Conservation (phyloP, 2,329 filamentous ascomycete species). For the Fusarium gaditjirri region DNA sequence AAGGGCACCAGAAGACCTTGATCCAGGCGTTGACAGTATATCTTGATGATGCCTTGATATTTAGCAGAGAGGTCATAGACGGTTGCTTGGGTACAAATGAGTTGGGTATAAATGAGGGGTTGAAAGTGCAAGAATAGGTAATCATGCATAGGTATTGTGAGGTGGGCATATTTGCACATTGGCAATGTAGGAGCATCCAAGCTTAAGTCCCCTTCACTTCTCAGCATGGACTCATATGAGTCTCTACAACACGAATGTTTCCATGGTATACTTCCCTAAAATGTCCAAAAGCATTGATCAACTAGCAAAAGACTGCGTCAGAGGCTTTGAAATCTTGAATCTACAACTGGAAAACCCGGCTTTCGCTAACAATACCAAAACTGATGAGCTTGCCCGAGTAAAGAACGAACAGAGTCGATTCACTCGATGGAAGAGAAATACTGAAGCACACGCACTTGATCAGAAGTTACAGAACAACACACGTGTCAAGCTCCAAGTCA, state of each 20-base stretch:
- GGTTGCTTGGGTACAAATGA: neutral
- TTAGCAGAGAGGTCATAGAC: neutral
- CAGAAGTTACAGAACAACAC: accelerated
- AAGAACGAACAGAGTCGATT: neutral
- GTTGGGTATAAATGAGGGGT: neutral
- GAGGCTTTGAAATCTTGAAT: neutral
- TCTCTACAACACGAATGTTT: neutral
- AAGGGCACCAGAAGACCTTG: too few relatives aligned
- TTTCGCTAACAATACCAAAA: accelerated
- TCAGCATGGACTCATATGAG: neutral
- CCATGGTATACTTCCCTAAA: neutral
- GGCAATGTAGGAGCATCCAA: neutral
- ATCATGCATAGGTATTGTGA: neutral
- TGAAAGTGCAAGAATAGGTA: neutral
- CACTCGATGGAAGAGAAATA: neutral
- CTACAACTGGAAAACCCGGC: neutral
- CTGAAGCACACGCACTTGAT: neutral
- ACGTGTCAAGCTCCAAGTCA: neutral
- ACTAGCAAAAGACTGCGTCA: neutral
- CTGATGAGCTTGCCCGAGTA: accelerated
- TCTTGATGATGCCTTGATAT: too few relatives aligned
- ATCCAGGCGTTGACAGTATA: neutral
- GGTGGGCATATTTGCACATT: neutral
- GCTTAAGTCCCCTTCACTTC: neutral
- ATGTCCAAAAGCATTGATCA: neutral